Evolutionary conservation across 768 basidiomycete genomes (phyloP).

Genomic region (Kwoniella sp.): DNA sequence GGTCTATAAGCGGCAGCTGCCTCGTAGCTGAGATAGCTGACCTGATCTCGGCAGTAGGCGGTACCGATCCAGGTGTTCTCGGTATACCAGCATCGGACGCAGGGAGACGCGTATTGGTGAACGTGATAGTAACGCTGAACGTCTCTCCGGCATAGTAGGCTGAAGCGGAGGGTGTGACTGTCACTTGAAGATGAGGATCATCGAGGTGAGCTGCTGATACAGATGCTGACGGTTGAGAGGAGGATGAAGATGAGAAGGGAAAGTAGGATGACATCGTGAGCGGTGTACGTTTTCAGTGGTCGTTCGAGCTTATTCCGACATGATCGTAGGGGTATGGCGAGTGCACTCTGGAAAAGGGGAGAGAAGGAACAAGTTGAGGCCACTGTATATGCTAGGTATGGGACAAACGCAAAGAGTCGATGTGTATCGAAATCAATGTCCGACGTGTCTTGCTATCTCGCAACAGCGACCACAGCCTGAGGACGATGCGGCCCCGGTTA

Average conservation of each 20-base stretch:
- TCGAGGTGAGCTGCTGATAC: conserved; percentile 19
- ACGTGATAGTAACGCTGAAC: conserved; percentile 80
- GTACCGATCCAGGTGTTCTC: conserved; percentile 11
- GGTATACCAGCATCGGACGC: conserved; percentile 10
- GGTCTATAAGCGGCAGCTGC: conserved; percentile 13
- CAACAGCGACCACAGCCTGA: no score
- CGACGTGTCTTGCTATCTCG: neutral
- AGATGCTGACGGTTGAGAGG: conserved; percentile 5
- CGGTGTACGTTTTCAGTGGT: no score
- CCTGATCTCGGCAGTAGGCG: conserved; percentile 17
- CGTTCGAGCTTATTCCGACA: no score
- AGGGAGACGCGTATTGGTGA: conserved; percentile 70
- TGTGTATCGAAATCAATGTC: neutral
- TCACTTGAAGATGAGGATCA: conserved; percentile 53
- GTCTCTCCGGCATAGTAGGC: conserved; percentile 92
- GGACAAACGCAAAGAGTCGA: neutral
- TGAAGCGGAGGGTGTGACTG: conserved; percentile 69
- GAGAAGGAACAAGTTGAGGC: no score
- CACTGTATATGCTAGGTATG: no score
- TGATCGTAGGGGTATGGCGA: no score
- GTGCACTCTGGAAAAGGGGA: no score
- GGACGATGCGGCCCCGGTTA: neutral
- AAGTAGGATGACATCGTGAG: conserved; percentile 43
- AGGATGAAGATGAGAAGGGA: conserved; percentile 31
- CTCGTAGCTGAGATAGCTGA: conserved; percentile 12